Conservation (phyloP, 495 filamentous ascomycete genomes). For the Jackrogersella multiformis region DNA sequence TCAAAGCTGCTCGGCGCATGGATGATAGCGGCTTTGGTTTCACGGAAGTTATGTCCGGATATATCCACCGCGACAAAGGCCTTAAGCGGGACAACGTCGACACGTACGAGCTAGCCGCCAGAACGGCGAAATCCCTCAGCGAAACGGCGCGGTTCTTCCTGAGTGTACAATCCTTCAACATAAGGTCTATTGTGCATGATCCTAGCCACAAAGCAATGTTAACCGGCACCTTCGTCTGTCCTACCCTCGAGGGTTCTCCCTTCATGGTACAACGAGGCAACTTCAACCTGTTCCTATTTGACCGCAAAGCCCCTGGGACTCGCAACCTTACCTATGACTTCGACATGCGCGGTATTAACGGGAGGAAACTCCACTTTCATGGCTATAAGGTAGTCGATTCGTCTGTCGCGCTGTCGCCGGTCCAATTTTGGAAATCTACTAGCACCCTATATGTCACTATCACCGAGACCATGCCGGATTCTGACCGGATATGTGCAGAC, state of each 20-base stretch:
- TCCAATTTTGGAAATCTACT: conserved; percentile 68
- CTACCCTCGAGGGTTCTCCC: conserved; percentile 62
- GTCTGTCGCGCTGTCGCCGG: conserved; percentile 61
- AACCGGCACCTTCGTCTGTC: conserved; percentile 71
- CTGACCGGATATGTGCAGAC: conserved; percentile 42
- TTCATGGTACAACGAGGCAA: conserved; percentile 68
- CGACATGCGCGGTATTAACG: conserved; percentile 64
- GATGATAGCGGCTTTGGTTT: conserved; percentile 64
- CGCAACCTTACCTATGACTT: conserved; percentile 69
- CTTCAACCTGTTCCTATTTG: conserved; percentile 66
- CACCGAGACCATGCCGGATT: conserved; percentile 49
- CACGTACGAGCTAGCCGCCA: conserved; percentile 65
- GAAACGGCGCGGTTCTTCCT: conserved; percentile 69
- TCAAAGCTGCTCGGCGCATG: conserved; percentile 53
- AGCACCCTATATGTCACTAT: conserved; percentile 69
- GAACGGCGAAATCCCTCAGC: conserved; percentile 60
- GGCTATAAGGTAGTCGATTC: conserved; percentile 72
- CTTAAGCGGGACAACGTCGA: conserved; percentile 56
- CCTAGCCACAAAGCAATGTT: conserved; percentile 63
- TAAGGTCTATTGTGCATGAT: conserved; percentile 52
- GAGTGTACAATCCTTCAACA: conserved; percentile 65
- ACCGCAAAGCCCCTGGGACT: conserved; percentile 63
- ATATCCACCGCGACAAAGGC: conserved; percentile 62
- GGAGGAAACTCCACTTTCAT: conserved; percentile 62
- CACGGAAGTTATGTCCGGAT: conserved; percentile 71